Conservation (phyloP, 768 basidiomycete species). For the Mycena alexandri region DNA sequence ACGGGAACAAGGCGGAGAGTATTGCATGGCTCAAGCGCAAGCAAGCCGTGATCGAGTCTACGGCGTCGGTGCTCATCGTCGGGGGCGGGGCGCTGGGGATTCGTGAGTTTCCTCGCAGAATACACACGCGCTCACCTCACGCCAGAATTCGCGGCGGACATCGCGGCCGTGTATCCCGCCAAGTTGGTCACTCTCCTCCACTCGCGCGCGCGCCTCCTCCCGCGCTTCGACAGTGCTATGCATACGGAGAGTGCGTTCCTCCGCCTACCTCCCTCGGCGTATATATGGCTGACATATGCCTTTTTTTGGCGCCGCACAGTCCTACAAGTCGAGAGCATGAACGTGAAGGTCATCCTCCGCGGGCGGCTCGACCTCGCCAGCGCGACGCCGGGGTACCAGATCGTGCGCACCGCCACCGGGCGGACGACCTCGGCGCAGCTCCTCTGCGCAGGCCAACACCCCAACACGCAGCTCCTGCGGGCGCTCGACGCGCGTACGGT, state of each 20-base stretch:
- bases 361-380: conserved; percentile 62
- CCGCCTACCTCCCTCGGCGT: no score
- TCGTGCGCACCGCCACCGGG: conserved; percentile 60
- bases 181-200: no score
- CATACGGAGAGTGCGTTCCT: no score
- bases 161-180: no score
- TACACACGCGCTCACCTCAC: conserved; percentile 70
- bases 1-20: conserved; percentile 63
- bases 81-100: conserved; percentile 83
- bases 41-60: conserved; percentile 61
- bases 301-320: no score
- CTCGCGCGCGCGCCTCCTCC: no score
- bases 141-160: no score
- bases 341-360: conserved; percentile 65
- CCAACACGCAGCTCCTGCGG: no score
- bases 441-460: conserved; percentile 72
- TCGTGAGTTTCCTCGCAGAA: conserved; percentile 56
- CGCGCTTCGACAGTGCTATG: no score
- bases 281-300: no score
- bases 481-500: conserved; percentile 57
- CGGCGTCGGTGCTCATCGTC: conserved; percentile 69
- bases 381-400: conserved; percentile 40
- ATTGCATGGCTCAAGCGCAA: conserved; percentile 63
- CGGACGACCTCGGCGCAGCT: conserved; percentile 63
- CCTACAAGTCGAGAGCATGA: conserved; percentile 52